These are phyloP conservation scores for Podaxis sp. DNA, from an alignment of 768 basidiomycete species.

Conservation along the genomic window DNA sequence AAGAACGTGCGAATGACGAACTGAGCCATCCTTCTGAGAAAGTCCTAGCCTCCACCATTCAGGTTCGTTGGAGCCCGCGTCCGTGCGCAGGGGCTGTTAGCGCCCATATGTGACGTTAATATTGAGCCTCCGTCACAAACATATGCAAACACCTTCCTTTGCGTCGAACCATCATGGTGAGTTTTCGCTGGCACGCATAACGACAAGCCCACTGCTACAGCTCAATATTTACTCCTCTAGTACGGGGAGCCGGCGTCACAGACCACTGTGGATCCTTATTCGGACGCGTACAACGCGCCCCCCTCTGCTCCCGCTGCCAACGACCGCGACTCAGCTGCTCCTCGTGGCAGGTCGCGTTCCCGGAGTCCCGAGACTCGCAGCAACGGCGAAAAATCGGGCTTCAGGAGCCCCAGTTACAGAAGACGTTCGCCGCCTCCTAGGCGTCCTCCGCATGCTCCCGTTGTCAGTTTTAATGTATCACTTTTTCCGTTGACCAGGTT, in stretches of 20 bases:
- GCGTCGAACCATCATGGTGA: constrained; percentile 70
- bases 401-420: constrained; percentile 49
- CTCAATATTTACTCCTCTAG: constrained; percentile 33
- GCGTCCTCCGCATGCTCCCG: constrained; percentile 69
- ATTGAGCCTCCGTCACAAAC: constrained; percentile 31
- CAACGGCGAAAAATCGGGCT: constrained; percentile 34
- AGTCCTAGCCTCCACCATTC: background rate
- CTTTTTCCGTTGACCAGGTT: constrained; percentile 18
- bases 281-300: constrained; percentile 77
- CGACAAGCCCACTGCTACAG: constrained; percentile 13
- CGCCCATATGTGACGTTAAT: constrained; percentile 22
- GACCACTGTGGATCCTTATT: constrained; percentile 73
- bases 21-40: background rate
- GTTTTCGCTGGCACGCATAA: constrained; percentile 27
- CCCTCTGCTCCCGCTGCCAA: constrained; percentile 45
- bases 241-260: constrained; percentile 62
- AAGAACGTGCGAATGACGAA: background rate
- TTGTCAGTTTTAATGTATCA: constrained; percentile 47
- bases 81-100: constrained; percentile 12
- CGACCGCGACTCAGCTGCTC: constrained; percentile 53
- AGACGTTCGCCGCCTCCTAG: constrained; percentile 63
- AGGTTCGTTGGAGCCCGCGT: background rate
- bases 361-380: constrained; percentile 61
- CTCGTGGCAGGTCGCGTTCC: constrained; percentile 75
- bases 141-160: constrained; percentile 45